Conservation (phyloP, 2,329 filamentous ascomycete species). For the Colletotrichum sp. region DNA sequence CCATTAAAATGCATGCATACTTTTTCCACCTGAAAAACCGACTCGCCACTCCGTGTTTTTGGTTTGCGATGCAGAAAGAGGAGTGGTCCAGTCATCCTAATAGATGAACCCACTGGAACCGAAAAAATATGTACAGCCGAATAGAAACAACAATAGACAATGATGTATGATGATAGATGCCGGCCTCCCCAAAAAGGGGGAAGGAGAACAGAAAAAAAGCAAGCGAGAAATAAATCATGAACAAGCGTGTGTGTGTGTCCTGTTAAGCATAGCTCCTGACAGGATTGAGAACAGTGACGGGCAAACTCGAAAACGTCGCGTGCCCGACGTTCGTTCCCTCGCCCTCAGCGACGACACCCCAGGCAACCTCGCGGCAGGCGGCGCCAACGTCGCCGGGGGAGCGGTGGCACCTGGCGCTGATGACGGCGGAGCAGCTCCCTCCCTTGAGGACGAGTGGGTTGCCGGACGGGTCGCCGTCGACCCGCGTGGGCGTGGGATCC, state of each 20-base stretch:
- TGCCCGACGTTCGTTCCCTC: constrained; percentile 43
- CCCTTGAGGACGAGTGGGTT: constrained; percentile 54
- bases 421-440: constrained; percentile 56
- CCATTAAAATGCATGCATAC: background rate
- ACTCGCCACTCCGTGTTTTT: background rate
- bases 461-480: constrained; percentile 40
- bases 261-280: constrained; percentile 42
- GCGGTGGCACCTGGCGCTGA: constrained; percentile 54
- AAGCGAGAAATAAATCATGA: background rate
- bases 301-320: constrained; percentile 48
- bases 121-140: constrained; percentile 1
- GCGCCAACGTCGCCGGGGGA: constrained; percentile 34
- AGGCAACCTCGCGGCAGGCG: constrained; percentile 42
- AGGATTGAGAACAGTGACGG: constrained; percentile 36
- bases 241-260: background rate
- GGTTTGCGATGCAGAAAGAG: background rate
- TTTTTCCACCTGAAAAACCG: background rate
- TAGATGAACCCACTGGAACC: background rate
- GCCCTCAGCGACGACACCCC: constrained; percentile 50
- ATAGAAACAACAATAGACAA: background rate
- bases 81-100: background rate
- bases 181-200: background rate
- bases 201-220: background rate
- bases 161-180: background rate
- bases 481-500: constrained; percentile 35